Conservation (phyloP, 129 eudicot species). For the Artemisia tridentata region DNA sequence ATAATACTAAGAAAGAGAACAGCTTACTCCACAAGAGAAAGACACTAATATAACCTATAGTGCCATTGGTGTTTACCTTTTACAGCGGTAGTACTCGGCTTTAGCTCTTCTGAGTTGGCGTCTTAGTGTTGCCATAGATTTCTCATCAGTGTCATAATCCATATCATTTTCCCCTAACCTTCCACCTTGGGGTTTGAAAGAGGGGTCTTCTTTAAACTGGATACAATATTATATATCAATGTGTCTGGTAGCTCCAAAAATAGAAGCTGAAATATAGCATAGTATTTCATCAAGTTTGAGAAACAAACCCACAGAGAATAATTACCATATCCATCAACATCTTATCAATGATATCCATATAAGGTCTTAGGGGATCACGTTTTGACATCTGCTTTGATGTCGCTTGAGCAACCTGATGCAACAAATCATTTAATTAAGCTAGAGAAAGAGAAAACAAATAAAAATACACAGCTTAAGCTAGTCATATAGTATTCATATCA, state of each 20-base stretch:
- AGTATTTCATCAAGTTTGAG: background rate
- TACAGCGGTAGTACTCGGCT: slow-evolving; percentile 75
- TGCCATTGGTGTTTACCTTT: slow-evolving; percentile 45
- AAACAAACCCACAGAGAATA: slow-evolving; percentile 16
- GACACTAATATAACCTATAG: too few species aligned
- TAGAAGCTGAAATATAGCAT: background rate
- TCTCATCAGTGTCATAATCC: slow-evolving; percentile 91
- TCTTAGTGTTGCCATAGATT: slow-evolving; percentile 82
- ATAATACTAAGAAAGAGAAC: too few species aligned
- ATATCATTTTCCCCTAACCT: slow-evolving; percentile 91
- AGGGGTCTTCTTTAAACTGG: slow-evolving; percentile 80
- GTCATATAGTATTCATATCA: slow-evolving; percentile 1
- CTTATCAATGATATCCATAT: slow-evolving; percentile 78
- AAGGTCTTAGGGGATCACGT: slow-evolving; percentile 92
- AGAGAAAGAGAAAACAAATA: slow-evolving; percentile 19
- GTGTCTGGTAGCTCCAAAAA: slow-evolving; percentile 8
- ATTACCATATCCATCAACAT: slow-evolving; percentile 76
- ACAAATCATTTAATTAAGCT: slow-evolving; percentile 12
- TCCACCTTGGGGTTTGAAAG: slow-evolving; percentile 98
- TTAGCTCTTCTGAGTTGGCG: slow-evolving; percentile 77
- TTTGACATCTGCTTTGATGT: slow-evolving; percentile 94
- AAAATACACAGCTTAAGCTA: background rate
- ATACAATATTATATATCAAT: background rate
- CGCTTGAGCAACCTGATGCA: slow-evolving; percentile 90
- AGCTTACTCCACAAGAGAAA: too few species aligned